These are phyloP conservation scores for Phytophthora vignae DNA, from an alignment of 352 stramenopile species.

Conservation along the genomic window DNA sequence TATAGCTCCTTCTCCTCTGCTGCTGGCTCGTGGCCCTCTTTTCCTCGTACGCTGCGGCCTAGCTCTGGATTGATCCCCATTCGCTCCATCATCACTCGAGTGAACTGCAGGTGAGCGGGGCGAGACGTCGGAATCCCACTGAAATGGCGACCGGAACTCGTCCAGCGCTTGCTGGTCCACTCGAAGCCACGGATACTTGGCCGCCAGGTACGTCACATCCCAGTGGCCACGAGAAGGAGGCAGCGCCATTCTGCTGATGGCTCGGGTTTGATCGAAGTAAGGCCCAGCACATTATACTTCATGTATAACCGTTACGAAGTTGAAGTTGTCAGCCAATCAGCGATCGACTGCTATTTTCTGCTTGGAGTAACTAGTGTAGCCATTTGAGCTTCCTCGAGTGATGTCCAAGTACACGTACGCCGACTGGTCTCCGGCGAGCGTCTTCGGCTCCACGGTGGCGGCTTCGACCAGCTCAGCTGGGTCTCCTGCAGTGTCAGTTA, in stretches of 20 bases:
- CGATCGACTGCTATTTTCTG: conserved; percentile 8
- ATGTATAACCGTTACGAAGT: conserved; percentile 29
- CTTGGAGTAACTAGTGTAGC: conserved; percentile 2
- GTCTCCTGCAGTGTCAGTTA: background rate
- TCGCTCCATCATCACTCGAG: conserved; percentile 7
- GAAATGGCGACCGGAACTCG: conserved; percentile 73
- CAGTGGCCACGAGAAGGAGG: conserved; percentile 33
- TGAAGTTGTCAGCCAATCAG: conserved; percentile 33
- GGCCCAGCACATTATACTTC: background rate
- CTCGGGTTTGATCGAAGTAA: background rate
- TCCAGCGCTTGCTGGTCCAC: conserved; percentile 67
- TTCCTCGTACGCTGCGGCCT: background rate
- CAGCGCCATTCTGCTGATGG: conserved; percentile 25
- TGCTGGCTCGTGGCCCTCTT: background rate
- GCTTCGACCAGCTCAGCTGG: background rate
- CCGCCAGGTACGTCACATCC: conserved; percentile 63
- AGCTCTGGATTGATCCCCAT: background rate
- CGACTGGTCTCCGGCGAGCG: conserved; percentile 56
- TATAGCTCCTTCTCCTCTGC: conserved; percentile 6
- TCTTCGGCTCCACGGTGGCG: conserved; percentile 41
- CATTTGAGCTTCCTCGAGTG: conserved; percentile 16
- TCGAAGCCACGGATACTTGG: conserved; percentile 84
- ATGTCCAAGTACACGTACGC: conserved; percentile 20
- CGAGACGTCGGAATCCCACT: conserved; percentile 42
- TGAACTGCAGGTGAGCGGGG: conserved; percentile 10